A percentile compares a stretch with the other conserved stretches of the same genome.
Evolutionary conservation across 257 asterid species (phyloP).

Genomic region (Gardenia jasminoides): DNA sequence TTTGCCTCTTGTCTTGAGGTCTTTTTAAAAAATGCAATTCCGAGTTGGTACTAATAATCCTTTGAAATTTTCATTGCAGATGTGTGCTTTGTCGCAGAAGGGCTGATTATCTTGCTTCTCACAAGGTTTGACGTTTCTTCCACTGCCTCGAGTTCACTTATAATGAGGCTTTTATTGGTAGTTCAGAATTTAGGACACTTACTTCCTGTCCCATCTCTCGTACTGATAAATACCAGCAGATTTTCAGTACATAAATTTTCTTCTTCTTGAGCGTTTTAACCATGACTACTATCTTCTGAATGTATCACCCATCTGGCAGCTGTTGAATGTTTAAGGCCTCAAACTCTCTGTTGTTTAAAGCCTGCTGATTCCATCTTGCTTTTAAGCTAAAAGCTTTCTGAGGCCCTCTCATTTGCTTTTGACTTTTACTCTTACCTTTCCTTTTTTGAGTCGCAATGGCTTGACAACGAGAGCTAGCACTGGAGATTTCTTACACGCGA

Average conservation of each 20-base stretch:
- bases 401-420: no score
- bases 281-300: not conserved
- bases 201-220: not conserved
- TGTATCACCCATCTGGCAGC: no score
- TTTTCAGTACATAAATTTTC: not conserved
- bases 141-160: not conserved
- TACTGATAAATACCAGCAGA: no score
- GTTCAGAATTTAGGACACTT: not conserved
- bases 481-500: no score
- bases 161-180: not conserved
- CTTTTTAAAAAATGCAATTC: not conserved
- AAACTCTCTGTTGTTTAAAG: no score
- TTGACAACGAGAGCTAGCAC: no score
- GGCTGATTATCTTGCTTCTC: constrained; percentile 82
- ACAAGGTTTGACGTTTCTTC: constrained; percentile 44
- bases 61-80: constrained; percentile 37
- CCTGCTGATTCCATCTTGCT: no score
- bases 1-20: not conserved
- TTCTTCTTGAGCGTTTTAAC: not conserved
- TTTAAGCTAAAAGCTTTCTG: no score
- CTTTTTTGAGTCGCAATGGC: no score
- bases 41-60: not conserved
- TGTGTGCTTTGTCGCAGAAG: constrained; percentile 93
- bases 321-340: no score
- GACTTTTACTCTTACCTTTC: no score